Conservation (phyloP, 192 early-diverging fungal genomes). For the Haplosporangium gracile region DNA sequence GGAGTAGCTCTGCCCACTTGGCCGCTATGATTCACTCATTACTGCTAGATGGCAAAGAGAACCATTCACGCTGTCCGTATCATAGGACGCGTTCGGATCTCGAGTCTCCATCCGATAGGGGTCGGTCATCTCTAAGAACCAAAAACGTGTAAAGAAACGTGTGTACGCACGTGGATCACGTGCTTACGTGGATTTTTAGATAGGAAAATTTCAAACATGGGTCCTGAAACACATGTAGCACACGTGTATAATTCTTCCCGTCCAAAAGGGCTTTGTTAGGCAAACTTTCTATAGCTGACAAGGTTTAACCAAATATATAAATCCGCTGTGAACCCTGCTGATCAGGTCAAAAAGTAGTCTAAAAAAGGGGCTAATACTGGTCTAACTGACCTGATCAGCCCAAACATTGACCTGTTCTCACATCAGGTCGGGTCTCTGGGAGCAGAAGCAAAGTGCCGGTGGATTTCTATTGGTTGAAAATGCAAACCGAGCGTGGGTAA, state of each 20-base stretch:
- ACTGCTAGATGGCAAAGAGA: not conserved
- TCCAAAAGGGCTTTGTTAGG: too few species aligned
- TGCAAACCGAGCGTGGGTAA: too few species aligned
- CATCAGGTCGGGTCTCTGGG: too few species aligned
- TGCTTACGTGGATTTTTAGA: not conserved
- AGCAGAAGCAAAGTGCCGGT: too few species aligned
- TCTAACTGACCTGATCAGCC: too few species aligned
- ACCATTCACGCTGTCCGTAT: not conserved
- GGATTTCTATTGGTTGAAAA: too few species aligned
- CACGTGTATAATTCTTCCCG: not conserved
- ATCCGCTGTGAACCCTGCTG: too few species aligned
- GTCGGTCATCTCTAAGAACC: not conserved
- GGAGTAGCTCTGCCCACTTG: not conserved
- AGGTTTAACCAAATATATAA: too few species aligned
- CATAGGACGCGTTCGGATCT: not conserved
- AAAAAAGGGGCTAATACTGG: too few species aligned
- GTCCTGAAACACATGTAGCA: not conserved
- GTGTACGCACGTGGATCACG: constrained; percentile 10
- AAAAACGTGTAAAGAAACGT: constrained; percentile 19
- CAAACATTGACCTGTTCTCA: too few species aligned
- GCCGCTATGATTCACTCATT: not conserved
- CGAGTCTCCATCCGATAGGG: not conserved
- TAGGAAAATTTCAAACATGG: not conserved
- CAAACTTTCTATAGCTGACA: too few species aligned
- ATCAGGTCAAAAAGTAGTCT: too few species aligned